phyloP scores from a whole-genome alignment of 2,329 filamentous ascomycete species.

The Botrytis fragariae region DNA sequence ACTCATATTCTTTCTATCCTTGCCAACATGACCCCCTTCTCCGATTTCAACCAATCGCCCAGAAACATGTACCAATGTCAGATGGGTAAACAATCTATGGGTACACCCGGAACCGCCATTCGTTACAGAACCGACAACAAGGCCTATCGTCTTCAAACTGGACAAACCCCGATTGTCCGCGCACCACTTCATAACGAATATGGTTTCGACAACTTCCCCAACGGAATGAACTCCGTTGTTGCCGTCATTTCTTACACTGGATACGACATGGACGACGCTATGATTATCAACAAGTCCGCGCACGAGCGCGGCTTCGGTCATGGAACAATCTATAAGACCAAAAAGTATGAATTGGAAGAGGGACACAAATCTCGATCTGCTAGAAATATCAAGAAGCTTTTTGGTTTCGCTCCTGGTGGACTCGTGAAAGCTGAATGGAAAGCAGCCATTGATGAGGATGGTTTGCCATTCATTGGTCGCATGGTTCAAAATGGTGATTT shows the following conservation, averaged over 20 bases:
- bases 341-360: slow-evolving; percentile 83
- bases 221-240: slow-evolving; percentile 91
- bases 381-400: slow-evolving; percentile 74
- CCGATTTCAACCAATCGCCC: slow-evolving; percentile 96
- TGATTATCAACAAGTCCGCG: slow-evolving; percentile 97
- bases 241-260: slow-evolving; percentile 98
- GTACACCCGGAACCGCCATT: slow-evolving; percentile 83
- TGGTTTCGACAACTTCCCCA: slow-evolving; percentile 96
- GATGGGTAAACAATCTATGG: slow-evolving; percentile 99
- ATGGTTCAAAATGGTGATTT: slow-evolving; percentile 77
- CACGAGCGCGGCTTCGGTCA: slow-evolving; percentile 95
- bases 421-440: slow-evolving; percentile 69
- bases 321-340: slow-evolving; percentile 97
- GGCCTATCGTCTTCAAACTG: slow-evolving; percentile 88
- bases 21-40: slow-evolving; percentile 98
- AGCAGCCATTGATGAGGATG: slow-evolving; percentile 78
- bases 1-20: slow-evolving; percentile 97
- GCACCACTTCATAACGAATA: slow-evolving; percentile 93
- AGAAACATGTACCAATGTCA: slow-evolving; percentile 99
- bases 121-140: slow-evolving; percentile 95
- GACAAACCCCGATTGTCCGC: slow-evolving; percentile 90
- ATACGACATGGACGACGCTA: slow-evolving; percentile 99
- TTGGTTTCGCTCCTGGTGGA: slow-evolving; percentile 82
- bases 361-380: slow-evolving; percentile 62
- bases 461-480: slow-evolving; percentile 76